Conservation (phyloP, 257 asterid species). For the Forsythia suspensa region DNA sequence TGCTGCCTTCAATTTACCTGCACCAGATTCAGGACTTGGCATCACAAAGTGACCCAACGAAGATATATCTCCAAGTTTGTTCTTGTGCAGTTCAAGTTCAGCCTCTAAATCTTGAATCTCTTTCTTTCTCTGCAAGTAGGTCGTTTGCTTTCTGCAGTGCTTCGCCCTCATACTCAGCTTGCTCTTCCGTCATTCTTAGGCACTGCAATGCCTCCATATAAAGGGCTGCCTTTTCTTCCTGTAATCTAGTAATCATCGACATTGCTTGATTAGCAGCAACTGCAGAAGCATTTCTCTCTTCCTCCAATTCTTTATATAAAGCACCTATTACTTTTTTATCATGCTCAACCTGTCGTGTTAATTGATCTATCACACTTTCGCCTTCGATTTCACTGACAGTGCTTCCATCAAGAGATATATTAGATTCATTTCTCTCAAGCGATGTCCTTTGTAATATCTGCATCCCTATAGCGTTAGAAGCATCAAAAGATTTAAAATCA, state of each 20-base stretch:
- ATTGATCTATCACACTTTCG: constrained; percentile 62
- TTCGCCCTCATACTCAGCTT: constrained; percentile 78
- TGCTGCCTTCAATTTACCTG: constrained; percentile 15
- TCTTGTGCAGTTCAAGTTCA: constrained; percentile 50
- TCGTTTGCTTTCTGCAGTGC: constrained; percentile 65
- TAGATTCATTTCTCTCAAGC: constrained; percentile 84
- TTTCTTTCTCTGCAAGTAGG: constrained; percentile 54
- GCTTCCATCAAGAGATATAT: constrained; percentile 70
- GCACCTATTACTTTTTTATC: constrained; percentile 57
- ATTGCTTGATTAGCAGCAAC: constrained; percentile 87
- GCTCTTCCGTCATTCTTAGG: constrained; percentile 85
- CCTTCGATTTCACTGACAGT: constrained; percentile 77
- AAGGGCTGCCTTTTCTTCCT: constrained; percentile 82
- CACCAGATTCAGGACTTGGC: constrained; percentile 27
- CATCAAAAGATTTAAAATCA: constrained; percentile 50
- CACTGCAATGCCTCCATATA: constrained; percentile 86
- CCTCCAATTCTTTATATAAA: constrained; percentile 80
- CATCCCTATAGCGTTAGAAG: constrained; percentile 41
- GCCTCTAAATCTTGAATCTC: constrained; percentile 48
- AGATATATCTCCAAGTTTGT: constrained; percentile 34
- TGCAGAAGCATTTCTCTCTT: constrained; percentile 85
- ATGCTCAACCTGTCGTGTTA: constrained; percentile 78
- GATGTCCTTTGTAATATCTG: constrained; percentile 70
- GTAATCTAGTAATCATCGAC: constrained; percentile 93
- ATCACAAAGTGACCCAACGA: constrained; percentile 21